Conservation (phyloP, 2,329 filamentous ascomycete genomes). For the Teratosphaeria pseudoeucalypti region DNA sequence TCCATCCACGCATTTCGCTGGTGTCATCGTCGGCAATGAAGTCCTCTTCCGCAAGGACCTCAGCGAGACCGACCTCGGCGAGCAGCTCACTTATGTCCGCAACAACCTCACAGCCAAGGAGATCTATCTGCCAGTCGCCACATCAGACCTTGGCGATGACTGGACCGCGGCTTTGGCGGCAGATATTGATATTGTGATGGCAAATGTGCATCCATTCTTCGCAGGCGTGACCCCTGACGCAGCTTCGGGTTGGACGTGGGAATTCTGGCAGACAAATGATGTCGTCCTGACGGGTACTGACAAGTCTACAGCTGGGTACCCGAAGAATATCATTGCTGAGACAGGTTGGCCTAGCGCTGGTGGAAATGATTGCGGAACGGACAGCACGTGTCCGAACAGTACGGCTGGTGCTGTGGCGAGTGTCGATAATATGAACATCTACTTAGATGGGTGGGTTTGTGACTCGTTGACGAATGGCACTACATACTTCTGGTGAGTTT, state of each 20-base stretch:
- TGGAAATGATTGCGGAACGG: constrained; percentile 63
- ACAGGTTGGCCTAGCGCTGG: constrained; percentile 83
- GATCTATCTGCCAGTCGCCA: constrained; percentile 67
- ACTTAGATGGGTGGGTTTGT: constrained; percentile 81
- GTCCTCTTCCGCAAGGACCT: constrained; percentile 55
- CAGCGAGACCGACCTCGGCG: constrained; percentile 52
- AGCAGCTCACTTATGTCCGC: constrained; percentile 57
- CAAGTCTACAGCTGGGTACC: constrained; percentile 43
- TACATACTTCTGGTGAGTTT: constrained; percentile 76
- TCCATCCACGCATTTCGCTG: constrained; percentile 42
- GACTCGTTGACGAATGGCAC: constrained; percentile 68
- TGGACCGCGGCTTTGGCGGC: constrained; percentile 63
- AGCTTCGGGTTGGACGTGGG: constrained; percentile 70
- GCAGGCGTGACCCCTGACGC: constrained; percentile 58
- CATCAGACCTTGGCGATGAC: constrained; percentile 79
- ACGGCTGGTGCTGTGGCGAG: constrained; percentile 64
- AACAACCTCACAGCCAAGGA: constrained; percentile 58
- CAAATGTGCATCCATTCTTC: constrained; percentile 95
- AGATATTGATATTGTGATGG: constrained; percentile 81
- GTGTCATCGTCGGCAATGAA: constrained; percentile 55
- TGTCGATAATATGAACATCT: constrained; percentile 69
- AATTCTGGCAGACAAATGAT: constrained; percentile 56
- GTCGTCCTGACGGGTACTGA: constrained; percentile 33
- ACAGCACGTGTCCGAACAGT: constrained; percentile 38
- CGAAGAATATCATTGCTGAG: constrained; percentile 59